Evolutionary conservation across 345 rosid species (phyloP).

Genomic region (Sisymbrium altissimum): DNA sequence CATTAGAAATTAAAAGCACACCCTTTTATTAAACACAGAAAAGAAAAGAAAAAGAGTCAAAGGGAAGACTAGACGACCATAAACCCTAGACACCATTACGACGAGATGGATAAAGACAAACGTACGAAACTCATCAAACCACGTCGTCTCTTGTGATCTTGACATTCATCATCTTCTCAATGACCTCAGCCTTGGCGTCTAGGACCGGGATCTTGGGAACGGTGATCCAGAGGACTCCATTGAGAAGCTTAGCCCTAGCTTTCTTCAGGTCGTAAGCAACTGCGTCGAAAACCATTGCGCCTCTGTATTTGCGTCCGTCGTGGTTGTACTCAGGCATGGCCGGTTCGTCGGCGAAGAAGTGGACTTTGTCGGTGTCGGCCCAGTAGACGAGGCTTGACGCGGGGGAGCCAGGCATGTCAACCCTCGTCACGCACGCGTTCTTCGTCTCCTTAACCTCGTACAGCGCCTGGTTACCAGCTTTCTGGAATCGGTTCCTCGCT

Average conservation of each 20-base stretch:
- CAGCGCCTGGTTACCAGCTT: background rate
- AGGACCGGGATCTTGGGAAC: conserved; percentile 14
- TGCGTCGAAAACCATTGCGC: background rate
- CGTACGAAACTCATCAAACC: background rate
- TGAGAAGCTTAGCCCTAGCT: background rate
- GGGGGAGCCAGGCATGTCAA: conserved; percentile 15
- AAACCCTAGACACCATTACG: conserved; percentile 5
- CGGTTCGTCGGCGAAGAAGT: conserved; percentile 25
- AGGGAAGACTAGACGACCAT: too few species aligned
- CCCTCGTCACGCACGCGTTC: background rate
- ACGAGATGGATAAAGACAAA: background rate
- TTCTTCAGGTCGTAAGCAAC: background rate
- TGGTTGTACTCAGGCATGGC: background rate
- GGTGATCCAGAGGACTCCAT: conserved; percentile 20
- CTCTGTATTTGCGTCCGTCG: conserved; percentile 23
- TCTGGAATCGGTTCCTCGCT: conserved; percentile 14
- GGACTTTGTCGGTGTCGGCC: conserved; percentile 1
- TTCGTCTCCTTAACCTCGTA: conserved; percentile 7
- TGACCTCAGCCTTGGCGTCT: background rate
- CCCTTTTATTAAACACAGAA: background rate
- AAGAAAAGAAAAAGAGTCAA: too few species aligned
- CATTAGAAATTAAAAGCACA: background rate
- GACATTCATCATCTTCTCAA: background rate
- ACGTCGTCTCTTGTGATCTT: background rate
- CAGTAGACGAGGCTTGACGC: conserved; percentile 1